These are phyloP conservation scores for Papiliotrema nemorosa DNA, from an alignment of 1,284 basidiomycete species.

Conservation along the genomic window DNA sequence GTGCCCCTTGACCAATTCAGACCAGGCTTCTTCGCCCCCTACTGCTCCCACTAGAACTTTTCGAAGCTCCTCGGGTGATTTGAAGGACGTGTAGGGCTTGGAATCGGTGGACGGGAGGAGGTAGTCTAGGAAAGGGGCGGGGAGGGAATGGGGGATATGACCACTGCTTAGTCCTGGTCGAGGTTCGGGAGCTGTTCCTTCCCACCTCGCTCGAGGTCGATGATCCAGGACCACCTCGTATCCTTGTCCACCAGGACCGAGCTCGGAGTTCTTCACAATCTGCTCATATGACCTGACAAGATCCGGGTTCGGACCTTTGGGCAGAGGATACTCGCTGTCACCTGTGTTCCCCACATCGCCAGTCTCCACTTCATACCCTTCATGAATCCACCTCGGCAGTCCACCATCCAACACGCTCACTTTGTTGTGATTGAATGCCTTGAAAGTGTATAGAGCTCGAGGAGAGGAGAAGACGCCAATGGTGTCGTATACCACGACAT, in stretches of 20 bases:
- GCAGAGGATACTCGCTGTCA: constrained; percentile 27
- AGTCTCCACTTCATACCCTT: constrained; percentile 64
- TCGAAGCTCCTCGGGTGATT: constrained; percentile 59
- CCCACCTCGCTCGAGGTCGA: constrained; percentile 72
- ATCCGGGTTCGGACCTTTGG: constrained; percentile 48
- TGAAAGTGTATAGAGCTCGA: constrained; percentile 86
- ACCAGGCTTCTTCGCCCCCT: constrained; percentile 51
- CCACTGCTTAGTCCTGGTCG: constrained; percentile 82
- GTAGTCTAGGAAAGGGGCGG: constrained; percentile 78
- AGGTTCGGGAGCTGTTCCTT: constrained; percentile 82
- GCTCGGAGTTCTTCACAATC: constrained; percentile 67
- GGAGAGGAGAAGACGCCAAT: constrained; percentile 85
- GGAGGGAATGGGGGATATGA: constrained; percentile 84
- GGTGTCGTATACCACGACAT: constrained; percentile 87
- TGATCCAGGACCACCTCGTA: constrained; percentile 83
- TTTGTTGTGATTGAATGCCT: constrained; percentile 76
- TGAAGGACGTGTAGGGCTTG: constrained; percentile 55
- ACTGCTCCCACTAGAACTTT: constrained; percentile 58
- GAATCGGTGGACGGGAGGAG: constrained; percentile 52
- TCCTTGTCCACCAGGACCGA: constrained; percentile 49
- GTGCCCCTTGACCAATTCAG: constrained; percentile 57
- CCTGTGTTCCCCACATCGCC: constrained; percentile 36
- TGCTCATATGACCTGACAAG: constrained; percentile 71
- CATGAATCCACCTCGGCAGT: constrained; percentile 74
- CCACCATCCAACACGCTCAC: constrained; percentile 87